These are phyloP conservation scores for Discostella stelligeroides DNA, from an alignment of 108 stramenopile genomes.

Conservation along the genomic window DNA sequence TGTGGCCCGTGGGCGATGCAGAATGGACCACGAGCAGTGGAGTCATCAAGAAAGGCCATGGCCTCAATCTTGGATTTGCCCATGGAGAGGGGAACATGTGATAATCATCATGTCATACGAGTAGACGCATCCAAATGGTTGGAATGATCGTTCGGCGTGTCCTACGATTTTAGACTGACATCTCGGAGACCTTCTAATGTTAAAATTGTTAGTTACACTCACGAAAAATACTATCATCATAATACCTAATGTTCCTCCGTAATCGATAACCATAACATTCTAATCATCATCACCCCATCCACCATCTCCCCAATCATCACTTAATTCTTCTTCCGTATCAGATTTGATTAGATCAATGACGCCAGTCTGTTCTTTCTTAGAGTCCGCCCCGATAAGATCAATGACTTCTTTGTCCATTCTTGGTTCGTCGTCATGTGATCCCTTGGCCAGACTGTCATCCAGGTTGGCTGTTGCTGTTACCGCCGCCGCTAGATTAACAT, in stretches of 20 bases:
- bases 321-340: conserved; percentile 4
- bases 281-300: conserved; percentile 25
- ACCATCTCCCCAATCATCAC: conserved; percentile 29
- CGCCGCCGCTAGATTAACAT: neutral
- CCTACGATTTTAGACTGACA: no score
- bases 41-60: conserved; percentile 64
- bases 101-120: conserved; percentile 64
- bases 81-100: conserved; percentile 56
- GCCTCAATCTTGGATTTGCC: conserved; percentile 59
- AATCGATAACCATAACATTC: neutral
- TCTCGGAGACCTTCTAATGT: no score
- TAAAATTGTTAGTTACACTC: no score
- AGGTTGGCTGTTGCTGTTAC: neutral
- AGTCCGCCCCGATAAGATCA: no score
- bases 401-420: neutral
- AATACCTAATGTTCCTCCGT: no score
- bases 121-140: conserved; percentile 58
- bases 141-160: no score
- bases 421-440: neutral
- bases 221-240: no score
- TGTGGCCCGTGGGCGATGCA: conserved; percentile 82
- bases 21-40: conserved; percentile 71
- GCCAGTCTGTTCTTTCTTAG: neutral
- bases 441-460: neutral
- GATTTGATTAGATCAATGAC: conserved; percentile 2